A percentile compares a stretch with the other conserved stretches of the same genome.
These are phyloP conservation scores for Aspergillus niger DNA, from an alignment of 2,329 filamentous ascomycete genomes.

Conservation along the genomic window DNA sequence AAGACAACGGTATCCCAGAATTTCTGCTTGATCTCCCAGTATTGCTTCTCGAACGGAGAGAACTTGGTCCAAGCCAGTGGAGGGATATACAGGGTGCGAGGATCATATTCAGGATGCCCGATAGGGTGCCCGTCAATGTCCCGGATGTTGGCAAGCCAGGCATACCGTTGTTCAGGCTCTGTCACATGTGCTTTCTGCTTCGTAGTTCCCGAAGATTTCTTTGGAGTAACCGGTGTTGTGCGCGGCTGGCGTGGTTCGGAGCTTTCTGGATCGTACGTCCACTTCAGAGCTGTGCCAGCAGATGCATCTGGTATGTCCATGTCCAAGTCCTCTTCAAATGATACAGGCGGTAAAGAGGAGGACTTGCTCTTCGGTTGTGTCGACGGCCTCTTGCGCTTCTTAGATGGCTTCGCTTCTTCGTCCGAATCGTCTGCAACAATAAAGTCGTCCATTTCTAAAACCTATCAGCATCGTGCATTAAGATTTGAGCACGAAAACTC, in stretches of 20 bases:
- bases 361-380: constrained; percentile 46
- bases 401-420: constrained; percentile 60
- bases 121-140: constrained; percentile 81
- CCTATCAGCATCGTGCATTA: constrained; percentile 4
- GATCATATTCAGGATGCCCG: constrained; percentile 85
- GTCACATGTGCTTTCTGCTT: constrained; percentile 73
- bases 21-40: constrained; percentile 99
- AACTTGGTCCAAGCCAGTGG: constrained; percentile 78
- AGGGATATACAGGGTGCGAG: constrained; percentile 86
- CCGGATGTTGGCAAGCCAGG: constrained; percentile 82
- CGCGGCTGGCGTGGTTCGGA: constrained; percentile 54
- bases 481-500: constrained; percentile 30
- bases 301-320: constrained; percentile 57
- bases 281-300: constrained; percentile 76
- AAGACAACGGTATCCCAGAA: constrained; percentile 98
- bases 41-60: constrained; percentile 94
- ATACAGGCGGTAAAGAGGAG: constrained; percentile 49
- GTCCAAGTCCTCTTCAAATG: constrained; percentile 57
- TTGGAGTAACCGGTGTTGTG: constrained; percentile 38
- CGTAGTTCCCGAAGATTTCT: constrained; percentile 37
- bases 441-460: constrained; percentile 79
- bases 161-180: constrained; percentile 82
- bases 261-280: constrained; percentile 71
- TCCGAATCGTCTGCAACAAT: constrained; percentile 86
- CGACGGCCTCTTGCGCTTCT: constrained; percentile 70